Evolutionary conservation across 2,329 filamentous ascomycete genomes (phyloP).

Genomic region (Pseudocercospora crystallina): DNA sequence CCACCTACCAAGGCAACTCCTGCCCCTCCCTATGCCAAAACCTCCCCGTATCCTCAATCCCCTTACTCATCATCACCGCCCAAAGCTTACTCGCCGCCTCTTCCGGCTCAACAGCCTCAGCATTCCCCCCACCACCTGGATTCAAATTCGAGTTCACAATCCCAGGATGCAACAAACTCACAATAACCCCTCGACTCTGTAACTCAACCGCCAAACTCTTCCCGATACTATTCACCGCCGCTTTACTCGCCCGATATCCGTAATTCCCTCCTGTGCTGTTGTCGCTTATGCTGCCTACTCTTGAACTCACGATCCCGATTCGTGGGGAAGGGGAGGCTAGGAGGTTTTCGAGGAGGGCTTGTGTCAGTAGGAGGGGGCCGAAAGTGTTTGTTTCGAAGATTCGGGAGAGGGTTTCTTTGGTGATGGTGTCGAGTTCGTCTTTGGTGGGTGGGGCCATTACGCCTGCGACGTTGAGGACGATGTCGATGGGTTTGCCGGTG

Average conservation of each 20-base stretch:
- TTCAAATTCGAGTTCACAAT: conserved; percentile 42
- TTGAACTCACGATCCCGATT: conserved; percentile 44
- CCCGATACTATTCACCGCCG: conserved; percentile 47
- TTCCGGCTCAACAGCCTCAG: conserved; percentile 46
- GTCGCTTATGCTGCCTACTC: conserved; percentile 46
- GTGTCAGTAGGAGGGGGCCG: conserved; percentile 46
- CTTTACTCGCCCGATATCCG: conserved; percentile 46
- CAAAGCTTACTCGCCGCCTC: conserved; percentile 48
- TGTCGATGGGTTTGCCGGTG: conserved; percentile 34
- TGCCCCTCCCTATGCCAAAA: conserved; percentile 48
- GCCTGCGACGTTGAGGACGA: conserved; percentile 42
- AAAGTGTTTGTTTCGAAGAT: conserved; percentile 48
- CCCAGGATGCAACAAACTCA: conserved; percentile 47
- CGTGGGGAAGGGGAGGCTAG: conserved; percentile 32
- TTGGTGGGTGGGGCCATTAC: conserved; percentile 34
- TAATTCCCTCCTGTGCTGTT: conserved; percentile 45
- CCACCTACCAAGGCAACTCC: conserved; percentile 44
- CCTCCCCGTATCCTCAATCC: conserved; percentile 42
- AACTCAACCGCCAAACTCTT: conserved; percentile 47
- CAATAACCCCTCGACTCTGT: conserved; percentile 39
- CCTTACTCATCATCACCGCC: conserved; percentile 42
- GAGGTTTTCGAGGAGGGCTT: conserved; percentile 46
- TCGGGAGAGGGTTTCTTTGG: conserved; percentile 31
- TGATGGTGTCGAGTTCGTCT: conserved; percentile 38
- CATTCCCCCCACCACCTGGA: conserved; percentile 21